phyloP scores from a whole-genome alignment of 164 flowering plant genomes.

The Euptelea pleiosperma region DNA sequence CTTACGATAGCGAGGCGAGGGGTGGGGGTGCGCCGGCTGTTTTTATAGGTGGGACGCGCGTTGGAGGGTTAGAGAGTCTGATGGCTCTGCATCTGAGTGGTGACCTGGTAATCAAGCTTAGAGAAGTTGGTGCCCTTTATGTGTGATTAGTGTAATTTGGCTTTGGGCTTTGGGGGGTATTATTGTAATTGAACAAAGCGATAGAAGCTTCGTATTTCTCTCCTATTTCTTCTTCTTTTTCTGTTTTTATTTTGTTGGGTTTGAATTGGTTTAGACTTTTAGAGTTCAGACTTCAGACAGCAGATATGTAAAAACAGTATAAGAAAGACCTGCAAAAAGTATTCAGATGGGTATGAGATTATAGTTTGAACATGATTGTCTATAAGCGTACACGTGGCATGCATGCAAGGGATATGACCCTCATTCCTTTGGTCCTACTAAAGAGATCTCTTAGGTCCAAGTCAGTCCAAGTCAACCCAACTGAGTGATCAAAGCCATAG shows the following conservation, averaged over 20 bases:
- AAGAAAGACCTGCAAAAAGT: no score
- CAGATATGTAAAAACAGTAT: no score
- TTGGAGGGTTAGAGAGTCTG: slow-evolving; percentile 77
- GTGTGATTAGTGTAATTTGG: no score
- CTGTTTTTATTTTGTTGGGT: neutral
- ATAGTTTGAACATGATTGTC: no score
- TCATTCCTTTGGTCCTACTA: no score
- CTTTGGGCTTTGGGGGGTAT: no score
- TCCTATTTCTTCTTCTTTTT: neutral
- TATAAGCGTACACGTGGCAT: no score
- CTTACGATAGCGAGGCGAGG: slow-evolving; percentile 1
- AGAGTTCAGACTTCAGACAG: neutral
- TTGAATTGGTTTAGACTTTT: neutral
- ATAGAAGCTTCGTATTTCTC: no score
- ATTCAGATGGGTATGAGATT: no score
- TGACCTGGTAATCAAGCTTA: slow-evolving; percentile 62
- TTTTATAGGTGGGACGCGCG: slow-evolving; percentile 69
- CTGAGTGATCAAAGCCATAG: neutral
- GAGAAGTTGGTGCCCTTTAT: slow-evolving; percentile 60
- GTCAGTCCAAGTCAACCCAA: neutral
- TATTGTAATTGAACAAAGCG: no score
- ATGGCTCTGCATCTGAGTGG: slow-evolving; percentile 73
- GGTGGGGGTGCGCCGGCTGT: slow-evolving; percentile 48
- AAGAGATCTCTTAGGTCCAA: neutral
- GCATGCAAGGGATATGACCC: no score